Conservation (phyloP, 202 grass and related monocot genomes). For the Panicum hallii region DNA sequence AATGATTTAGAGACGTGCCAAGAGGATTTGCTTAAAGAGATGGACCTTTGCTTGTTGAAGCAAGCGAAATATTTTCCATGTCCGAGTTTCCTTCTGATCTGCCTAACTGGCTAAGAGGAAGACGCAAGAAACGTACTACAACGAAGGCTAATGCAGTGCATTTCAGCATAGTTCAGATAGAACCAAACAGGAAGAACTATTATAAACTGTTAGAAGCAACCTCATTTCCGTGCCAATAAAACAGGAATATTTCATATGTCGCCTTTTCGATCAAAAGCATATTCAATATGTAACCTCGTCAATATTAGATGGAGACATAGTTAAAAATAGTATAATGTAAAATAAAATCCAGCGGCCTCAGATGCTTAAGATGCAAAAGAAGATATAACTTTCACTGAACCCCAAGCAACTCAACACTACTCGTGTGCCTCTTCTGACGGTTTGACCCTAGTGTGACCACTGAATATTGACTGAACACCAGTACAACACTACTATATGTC, state of each 20-base stretch:
- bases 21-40: conserved; percentile 11
- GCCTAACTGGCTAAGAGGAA: background rate
- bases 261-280: background rate
- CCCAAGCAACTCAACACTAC: too few species aligned
- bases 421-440: too few species aligned
- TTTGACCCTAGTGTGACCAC: too few species aligned
- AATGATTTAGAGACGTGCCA: background rate
- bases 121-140: background rate
- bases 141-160: background rate
- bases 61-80: background rate
- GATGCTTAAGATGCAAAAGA: too few species aligned
- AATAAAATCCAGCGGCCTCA: background rate
- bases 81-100: background rate
- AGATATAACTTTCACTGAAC: too few species aligned
- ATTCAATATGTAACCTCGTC: background rate
- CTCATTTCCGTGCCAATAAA: background rate
- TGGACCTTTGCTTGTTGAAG: conserved; percentile 5
- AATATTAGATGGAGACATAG: background rate
- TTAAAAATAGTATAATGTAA: background rate
- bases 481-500: too few species aligned
- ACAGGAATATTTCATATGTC: background rate
- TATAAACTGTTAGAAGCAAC: background rate
- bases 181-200: background rate
- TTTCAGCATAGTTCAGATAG: too few species aligned
- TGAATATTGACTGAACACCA: too few species aligned